Base-by-base conservation (phyloP, 2,329 filamentous ascomycete species). In the Cytospora piceae region DNA sequence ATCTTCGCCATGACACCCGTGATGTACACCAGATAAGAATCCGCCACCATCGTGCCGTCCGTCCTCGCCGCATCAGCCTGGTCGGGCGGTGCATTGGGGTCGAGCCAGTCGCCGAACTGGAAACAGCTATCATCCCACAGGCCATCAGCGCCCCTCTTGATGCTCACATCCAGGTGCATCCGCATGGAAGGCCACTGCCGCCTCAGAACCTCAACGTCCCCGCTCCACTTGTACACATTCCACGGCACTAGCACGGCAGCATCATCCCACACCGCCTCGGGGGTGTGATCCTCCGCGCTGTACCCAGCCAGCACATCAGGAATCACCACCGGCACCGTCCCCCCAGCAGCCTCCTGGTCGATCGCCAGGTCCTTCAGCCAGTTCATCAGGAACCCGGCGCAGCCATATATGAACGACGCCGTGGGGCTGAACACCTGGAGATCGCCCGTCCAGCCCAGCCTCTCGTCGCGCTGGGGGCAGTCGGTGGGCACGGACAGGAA, bases 401-500 rank as follows among this genome's bases (percentile, higher is more conserved):
- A 81, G 69, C 86, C 77, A 72, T 83, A 88, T 0, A 88, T 75
- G 67, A 82, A 87, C 58, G 79, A 82, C 0, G 83, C 79, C 0
- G 83, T 81, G 0, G 82, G 80, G 0, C 77, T 74, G 65, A 87
- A 87, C 1, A 80, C 77, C 46, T 81, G 81, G 9, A 78, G 74
- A 68, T 85, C 81, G 20, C 85, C 81, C 0, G 80, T 83, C 85
- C 85, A 84, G 24, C 82, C 81, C 7, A 86, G 72, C 0, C 83
- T 77, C 72, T 86, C 83, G 61, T 87, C 83, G 1, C 83, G 77
- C 67, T 86, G 83, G 0, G 84, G 84, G 68, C 83, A 86, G 69
- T 88, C 86, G 0, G 85, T 87, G 0, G 85, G 85, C 0, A 87
- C 73, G 0, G 79, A 80, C 3, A 87, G 69, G 69, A 88, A 87